Base-by-base conservation (phyloP, 2,329 filamentous ascomycete species). In the Gnomoniopsis sp. region DNA sequence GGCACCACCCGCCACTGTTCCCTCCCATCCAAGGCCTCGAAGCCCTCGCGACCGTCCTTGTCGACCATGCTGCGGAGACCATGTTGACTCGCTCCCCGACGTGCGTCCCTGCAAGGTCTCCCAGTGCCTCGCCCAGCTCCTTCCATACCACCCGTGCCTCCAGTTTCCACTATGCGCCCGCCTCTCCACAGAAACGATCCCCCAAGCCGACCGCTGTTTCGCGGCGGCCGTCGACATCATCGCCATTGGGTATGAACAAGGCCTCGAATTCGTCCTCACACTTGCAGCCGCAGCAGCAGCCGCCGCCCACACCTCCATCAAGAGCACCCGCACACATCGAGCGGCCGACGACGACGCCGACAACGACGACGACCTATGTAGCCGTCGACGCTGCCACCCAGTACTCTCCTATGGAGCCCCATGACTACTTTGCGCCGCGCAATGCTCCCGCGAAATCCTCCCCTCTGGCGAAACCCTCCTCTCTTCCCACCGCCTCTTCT, bases 1-100 rank as follows among this genome's bases (percentile, higher is more conserved):
- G 54, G 11, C 38, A 6, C 38, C 38, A 4, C 7, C 7, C 38
- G 6, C 38, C 11, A 12, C 51, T 50, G 46, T 14, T 26, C 57
- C 43, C 55, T 46, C 48, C 55, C 41, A 47, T 49, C 44, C 66
- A 70, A 48, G 30, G 14, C 46, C 41, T 54, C 41, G 67, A 70
- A 80, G 73, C 50, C 51, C 46, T 43, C 54, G 46, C 43, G 44
- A 34, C 19, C 48, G 41, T 2, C 36, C n/a, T 12, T 46, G 15
- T 30, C 41, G 34, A 59, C 11, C 71, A 81, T 79, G 78, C 73
- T 73, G 71, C 72, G 72, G 73, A 72, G 75, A 82, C 73, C 77
- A 85, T 85, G 82, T 79, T 84, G 79, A 82, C 80, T 72, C 81
- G 80, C 69, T 84, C 81, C 68, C 80, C 81, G 8, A 8, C 8